Conservation (phyloP, 2,329 filamentous ascomycete genomes). For the Aspergillus niger region DNA sequence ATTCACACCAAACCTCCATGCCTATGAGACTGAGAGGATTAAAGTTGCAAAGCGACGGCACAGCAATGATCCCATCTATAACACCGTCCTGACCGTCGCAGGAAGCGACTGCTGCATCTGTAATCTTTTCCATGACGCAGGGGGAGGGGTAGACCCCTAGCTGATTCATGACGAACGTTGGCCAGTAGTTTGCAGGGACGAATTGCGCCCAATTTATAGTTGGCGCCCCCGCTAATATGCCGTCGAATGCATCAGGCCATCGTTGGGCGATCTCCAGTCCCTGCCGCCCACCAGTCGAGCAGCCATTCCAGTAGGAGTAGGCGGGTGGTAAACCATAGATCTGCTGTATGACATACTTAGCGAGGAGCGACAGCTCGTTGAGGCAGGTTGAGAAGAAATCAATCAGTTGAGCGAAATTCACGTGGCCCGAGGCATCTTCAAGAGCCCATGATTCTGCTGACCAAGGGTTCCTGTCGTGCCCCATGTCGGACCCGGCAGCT, state of each 20-base stretch:
- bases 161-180: slow-evolving; percentile 8
- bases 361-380: slow-evolving; percentile 39
- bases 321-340: slow-evolving; percentile 31
- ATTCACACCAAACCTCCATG: too few species aligned
- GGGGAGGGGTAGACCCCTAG: neutral
- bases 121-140: slow-evolving; percentile 14
- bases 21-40: neutral
- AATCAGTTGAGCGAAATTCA: slow-evolving; percentile 31
- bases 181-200: slow-evolving; percentile 22
- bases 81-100: slow-evolving; percentile 17
- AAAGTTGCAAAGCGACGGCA: slow-evolving; percentile 10
- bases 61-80: slow-evolving; percentile 14
- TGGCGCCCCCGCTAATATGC: slow-evolving; percentile 53
- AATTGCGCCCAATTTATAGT: slow-evolving; percentile 44
- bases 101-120: neutral
- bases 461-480: neutral
- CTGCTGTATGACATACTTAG: slow-evolving; percentile 24
- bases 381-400: slow-evolving; percentile 38
- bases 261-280: slow-evolving; percentile 46
- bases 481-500: slow-evolving; percentile 13
- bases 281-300: slow-evolving; percentile 27
- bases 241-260: slow-evolving; percentile 60
- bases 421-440: neutral
- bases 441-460: neutral
- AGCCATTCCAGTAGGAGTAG: slow-evolving; percentile 26